phyloP scores from a whole-genome alignment of 352 stramenopile genomes.

The Globisporangium spinosum region DNA sequence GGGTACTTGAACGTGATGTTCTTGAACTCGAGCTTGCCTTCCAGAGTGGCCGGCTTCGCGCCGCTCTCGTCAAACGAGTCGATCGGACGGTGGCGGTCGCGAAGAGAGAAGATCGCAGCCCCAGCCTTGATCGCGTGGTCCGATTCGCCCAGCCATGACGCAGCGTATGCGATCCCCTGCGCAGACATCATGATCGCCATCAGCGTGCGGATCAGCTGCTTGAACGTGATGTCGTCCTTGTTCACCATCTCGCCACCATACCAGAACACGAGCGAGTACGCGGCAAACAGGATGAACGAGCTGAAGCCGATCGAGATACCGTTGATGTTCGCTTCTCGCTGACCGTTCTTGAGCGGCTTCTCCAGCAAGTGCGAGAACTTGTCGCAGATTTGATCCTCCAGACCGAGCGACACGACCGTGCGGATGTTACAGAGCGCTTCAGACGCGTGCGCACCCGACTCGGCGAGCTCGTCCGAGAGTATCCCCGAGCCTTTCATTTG shows the following conservation, averaged over 20 bases:
- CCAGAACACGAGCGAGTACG: constrained; percentile 55
- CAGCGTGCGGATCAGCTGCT: constrained; percentile 40
- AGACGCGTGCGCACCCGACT: constrained; percentile 36
- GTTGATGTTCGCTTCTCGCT: constrained; percentile 27
- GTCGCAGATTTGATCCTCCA: constrained; percentile 25
- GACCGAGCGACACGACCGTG: constrained; percentile 34
- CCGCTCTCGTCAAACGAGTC: constrained; percentile 11
- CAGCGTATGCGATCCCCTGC: constrained; percentile 28
- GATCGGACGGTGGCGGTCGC: constrained; percentile 14
- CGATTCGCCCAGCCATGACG: constrained; percentile 24
- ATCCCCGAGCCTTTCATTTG: constrained; percentile 24
- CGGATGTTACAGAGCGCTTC: constrained; percentile 46
- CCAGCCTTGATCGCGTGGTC: constrained; percentile 28
- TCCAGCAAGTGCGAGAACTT: constrained; percentile 32
- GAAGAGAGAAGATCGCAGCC: background rate
- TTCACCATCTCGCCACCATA: constrained; percentile 46
- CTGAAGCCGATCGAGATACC: constrained; percentile 55
- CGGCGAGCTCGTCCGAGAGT: constrained; percentile 26
- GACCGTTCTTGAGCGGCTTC: constrained; percentile 18
- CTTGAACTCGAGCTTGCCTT: constrained; percentile 22
- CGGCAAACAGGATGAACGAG: constrained; percentile 43
- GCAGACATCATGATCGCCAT: constrained; percentile 55
- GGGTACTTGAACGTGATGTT: constrained; percentile 11
- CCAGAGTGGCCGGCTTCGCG: constrained; percentile 1
- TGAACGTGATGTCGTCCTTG: constrained; percentile 33